Evolutionary conservation across 257 asterid species (phyloP).

Genomic region (Catharanthus roseus): DNA sequence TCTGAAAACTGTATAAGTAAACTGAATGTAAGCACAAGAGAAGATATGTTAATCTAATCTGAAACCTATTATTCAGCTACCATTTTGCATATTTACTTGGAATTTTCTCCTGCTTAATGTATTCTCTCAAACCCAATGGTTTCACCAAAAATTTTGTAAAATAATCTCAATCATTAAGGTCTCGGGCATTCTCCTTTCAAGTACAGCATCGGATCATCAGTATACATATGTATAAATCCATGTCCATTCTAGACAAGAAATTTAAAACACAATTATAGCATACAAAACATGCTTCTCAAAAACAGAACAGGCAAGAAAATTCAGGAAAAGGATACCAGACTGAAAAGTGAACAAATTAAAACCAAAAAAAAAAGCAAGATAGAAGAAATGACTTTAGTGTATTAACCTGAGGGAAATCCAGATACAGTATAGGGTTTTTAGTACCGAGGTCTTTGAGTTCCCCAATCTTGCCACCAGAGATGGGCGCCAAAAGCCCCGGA

Average conservation of each 20-base stretch:
- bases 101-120: background rate
- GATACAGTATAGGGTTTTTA: conserved; percentile 82
- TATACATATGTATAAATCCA: background rate
- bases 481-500: conserved; percentile 72
- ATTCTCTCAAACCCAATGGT: background rate
- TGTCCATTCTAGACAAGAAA: background rate
- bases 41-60: too few species aligned
- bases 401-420: conserved; percentile 77
- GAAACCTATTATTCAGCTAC: background rate
- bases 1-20: background rate
- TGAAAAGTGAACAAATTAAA: background rate
- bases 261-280: background rate
- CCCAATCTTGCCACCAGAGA: conserved; percentile 82
- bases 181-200: background rate
- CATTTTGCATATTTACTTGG: background rate
- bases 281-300: background rate
- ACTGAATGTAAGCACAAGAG: background rate
- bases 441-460: conserved; percentile 82
- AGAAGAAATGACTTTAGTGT: background rate
- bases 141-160: background rate
- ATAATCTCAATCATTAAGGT: background rate
- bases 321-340: background rate
- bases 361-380: background rate
- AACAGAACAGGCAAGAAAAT: background rate
- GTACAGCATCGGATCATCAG: background rate